phyloP scores from a whole-genome alignment of 139 green algal genomes.

The Cymbomonas tetramitiformis region DNA sequence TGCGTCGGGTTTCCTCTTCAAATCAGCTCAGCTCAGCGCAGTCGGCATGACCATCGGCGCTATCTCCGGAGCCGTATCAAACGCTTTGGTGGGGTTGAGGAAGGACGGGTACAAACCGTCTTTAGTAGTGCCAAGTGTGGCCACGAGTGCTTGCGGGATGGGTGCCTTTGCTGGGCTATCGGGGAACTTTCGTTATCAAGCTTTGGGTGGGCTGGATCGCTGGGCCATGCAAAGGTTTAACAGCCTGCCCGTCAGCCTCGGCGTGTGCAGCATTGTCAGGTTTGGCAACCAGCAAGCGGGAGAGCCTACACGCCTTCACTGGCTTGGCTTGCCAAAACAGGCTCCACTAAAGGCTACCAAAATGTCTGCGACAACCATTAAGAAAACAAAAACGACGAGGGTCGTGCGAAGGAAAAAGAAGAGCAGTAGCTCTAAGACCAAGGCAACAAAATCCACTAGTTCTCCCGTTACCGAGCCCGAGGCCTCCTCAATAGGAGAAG shows the following conservation, averaged over 20 bases:
- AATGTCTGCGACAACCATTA: too few species aligned
- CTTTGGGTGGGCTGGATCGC: slow-evolving; percentile 74
- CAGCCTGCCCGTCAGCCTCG: slow-evolving; percentile 5
- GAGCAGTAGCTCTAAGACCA: too few species aligned
- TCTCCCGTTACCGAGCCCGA: too few species aligned
- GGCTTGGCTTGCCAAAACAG: slow-evolving; percentile 7
- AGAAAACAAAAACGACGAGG: too few species aligned
- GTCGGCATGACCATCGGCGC: slow-evolving; percentile 51
- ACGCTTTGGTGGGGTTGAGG: slow-evolving; percentile 31
- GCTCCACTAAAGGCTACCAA: too few species aligned
- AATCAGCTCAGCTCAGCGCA: slow-evolving; percentile 68
- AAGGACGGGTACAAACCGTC: slow-evolving; percentile 39
- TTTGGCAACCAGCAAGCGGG: slow-evolving; percentile 13
- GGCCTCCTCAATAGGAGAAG: too few species aligned
- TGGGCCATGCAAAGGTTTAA: slow-evolving; percentile 56
- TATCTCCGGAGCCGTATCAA: slow-evolving; percentile 31
- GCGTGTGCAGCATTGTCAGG: neutral
- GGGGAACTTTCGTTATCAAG: slow-evolving; percentile 78
- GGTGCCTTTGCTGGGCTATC: slow-evolving; percentile 61
- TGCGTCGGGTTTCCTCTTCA: slow-evolving; percentile 51
- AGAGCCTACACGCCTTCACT: slow-evolving; percentile 8
- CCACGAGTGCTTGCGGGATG: slow-evolving; percentile 47
- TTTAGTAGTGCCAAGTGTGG: slow-evolving; percentile 48
- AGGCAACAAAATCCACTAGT: too few species aligned
- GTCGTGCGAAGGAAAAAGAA: too few species aligned